These are phyloP conservation scores for Xylariomycetidae sp. DNA, from an alignment of 2,329 filamentous ascomycete genomes.

Conservation along the genomic window DNA sequence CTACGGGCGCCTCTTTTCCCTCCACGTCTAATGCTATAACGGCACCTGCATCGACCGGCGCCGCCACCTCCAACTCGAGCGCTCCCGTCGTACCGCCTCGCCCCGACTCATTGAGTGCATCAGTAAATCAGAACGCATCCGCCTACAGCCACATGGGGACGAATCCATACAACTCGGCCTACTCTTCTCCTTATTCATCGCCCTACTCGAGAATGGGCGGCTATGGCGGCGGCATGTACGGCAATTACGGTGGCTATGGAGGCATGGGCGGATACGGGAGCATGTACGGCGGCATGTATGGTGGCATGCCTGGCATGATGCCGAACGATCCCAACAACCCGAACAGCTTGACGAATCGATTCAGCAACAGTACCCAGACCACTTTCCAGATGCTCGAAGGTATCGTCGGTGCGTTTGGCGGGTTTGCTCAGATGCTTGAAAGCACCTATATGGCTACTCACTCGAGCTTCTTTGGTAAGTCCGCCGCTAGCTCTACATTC, in stretches of 20 bases:
- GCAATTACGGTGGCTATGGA: constrained; percentile 44
- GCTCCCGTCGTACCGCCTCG: constrained; percentile 74
- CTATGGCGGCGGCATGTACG: constrained; percentile 33
- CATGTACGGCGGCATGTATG: constrained; percentile 30
- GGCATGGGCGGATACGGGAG: constrained; percentile 28
- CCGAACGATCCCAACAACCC: constrained; percentile 72
- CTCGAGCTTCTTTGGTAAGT: constrained; percentile 93
- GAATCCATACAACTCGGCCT: constrained; percentile 42
- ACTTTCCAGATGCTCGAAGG: constrained; percentile 99
- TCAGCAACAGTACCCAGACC: constrained; percentile 89
- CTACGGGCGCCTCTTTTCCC: constrained; percentile 37
- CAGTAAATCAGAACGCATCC: constrained; percentile 84
- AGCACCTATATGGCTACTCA: constrained; percentile 99
- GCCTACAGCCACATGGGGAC: constrained; percentile 64
- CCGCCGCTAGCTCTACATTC: neutral
- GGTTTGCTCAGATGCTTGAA: constrained; percentile 98
- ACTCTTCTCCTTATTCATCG: constrained; percentile 48
- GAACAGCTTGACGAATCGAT: constrained; percentile 90
- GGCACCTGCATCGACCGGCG: constrained; percentile 33
- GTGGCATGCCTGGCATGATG: constrained; percentile 41
- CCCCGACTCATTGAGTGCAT: constrained; percentile 69
- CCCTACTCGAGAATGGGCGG: constrained; percentile 30
- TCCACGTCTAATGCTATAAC: constrained; percentile 35
- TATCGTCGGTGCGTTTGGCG: constrained; percentile 92
- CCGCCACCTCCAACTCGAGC: constrained; percentile 25